A percentile compares a stretch with the other conserved stretches of the same genome.
Conservation (phyloP, 2,329 filamentous ascomycete genomes). For the Hypoxylon sp. region DNA sequence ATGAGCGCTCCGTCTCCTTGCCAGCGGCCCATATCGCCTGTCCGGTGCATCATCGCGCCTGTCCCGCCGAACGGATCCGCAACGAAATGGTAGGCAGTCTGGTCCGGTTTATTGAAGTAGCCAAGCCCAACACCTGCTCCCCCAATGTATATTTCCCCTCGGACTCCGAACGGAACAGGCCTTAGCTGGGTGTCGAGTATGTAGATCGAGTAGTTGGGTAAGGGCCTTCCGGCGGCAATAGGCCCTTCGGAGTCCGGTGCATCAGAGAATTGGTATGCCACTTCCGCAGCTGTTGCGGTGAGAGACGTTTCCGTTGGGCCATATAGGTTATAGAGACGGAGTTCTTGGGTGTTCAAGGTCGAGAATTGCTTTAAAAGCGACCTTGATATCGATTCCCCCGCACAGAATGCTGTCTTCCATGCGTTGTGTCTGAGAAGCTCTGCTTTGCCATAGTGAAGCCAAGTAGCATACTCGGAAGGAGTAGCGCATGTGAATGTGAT, state of each 20-base stretch:
- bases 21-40: conserved; percentile 31
- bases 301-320: conserved; percentile 52
- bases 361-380: conserved; percentile 34
- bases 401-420: conserved; percentile 41
- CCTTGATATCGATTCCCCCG: conserved; percentile 41
- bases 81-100: conserved; percentile 22
- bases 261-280: not conserved
- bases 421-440: not conserved
- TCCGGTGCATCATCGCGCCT: conserved; percentile 21
- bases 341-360: conserved; percentile 15
- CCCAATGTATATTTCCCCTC: conserved; percentile 36
- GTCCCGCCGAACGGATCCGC: conserved; percentile 14
- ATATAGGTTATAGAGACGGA: conserved; percentile 49
- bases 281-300: conserved; percentile 15
- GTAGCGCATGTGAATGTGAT: conserved; percentile 59
- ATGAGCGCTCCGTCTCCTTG: conserved; percentile 21
- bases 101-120: conserved; percentile 19
- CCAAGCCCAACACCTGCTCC: conserved; percentile 30
- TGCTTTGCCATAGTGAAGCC: conserved; percentile 48
- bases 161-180: conserved; percentile 25
- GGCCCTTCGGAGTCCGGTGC: not conserved
- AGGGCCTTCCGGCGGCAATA: conserved; percentile 18
- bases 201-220: conserved; percentile 35
- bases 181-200: conserved; percentile 26
- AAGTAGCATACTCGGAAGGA: conserved; percentile 59